Evolutionary conservation across 2,329 filamentous ascomycete genomes (phyloP), one percentile per base, ranked within the genome.

Genomic region (Cordyceps militaris): DNA sequence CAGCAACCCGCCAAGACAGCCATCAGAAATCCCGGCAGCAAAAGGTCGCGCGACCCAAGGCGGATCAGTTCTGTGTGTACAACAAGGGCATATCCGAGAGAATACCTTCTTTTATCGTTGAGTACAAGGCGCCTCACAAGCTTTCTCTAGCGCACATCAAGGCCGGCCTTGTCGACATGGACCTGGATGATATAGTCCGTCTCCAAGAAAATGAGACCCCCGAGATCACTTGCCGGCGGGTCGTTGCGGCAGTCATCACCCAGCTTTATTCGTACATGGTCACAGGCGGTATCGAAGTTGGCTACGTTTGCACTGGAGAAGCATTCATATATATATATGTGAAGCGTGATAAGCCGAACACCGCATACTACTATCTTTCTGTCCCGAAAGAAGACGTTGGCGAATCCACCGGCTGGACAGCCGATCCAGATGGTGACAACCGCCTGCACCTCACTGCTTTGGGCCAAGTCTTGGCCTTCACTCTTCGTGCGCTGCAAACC

Each of bases 401-500:
- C 23, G 23, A 52, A 11, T 40, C 34, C 11, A 52, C 49, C n/a
- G 49, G 49, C n/a, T 38, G 49, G 49, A n/a, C n/a, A 26, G 32
- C 24, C 24, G 34, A 52, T 21, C 23, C n/a, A 13, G 24, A 42
- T 30, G 34, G 49, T 2, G 34, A 52, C n/a, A 52, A 52, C 23
- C 49, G 49, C 32, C 26, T 54, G 23, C 50, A 54, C 13, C 49
- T 54, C n/a, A 54, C 50, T 23, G 50, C 50, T 24, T 21, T 54
- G 7, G 50, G 50, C 24, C 50, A 54, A 24, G 50, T 44, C 16
- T 3, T 54, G 28, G 50, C 50, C 28, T 54, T 54, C 7, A 54
- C 50, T 43, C 50, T 54, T 23, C 50, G 50, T 54, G 50, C 50
- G 40, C 50, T 54, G 38, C 38, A 44, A 44, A 32, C 36, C 14